These are phyloP conservation scores for Talaromyces marneffei DNA, from an alignment of 2,329 filamentous ascomycete species.

Conservation along the genomic window DNA sequence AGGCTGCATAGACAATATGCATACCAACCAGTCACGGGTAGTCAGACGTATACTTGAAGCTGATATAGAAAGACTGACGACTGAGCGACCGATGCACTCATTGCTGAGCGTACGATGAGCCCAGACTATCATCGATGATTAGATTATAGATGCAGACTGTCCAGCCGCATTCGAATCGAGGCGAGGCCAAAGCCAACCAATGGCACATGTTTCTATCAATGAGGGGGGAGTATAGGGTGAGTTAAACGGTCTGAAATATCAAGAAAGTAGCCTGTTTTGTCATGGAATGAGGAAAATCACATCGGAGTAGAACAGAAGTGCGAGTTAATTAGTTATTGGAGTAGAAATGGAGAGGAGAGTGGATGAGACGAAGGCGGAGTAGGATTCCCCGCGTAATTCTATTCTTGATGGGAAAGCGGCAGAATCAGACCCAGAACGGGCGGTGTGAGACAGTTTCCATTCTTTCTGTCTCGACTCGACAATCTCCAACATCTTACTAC, in stretches of 20 bases:
- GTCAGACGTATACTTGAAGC: background rate
- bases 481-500: background rate
- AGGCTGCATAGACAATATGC: constrained; percentile 1
- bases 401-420: background rate
- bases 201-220: background rate
- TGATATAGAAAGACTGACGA: background rate
- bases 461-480: background rate
- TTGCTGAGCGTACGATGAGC: background rate
- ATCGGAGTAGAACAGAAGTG: background rate
- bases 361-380: background rate
- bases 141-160: background rate
- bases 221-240: background rate
- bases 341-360: background rate
- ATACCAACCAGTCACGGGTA: background rate
- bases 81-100: background rate
- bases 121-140: background rate
- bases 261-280: background rate
- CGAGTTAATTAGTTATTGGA: background rate
- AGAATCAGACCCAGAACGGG: background rate
- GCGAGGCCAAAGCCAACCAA: background rate
- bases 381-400: background rate
- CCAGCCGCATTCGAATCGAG: background rate
- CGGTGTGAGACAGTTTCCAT: background rate
- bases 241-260: background rate
- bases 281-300: background rate